Evolutionary conservation across 2,329 filamentous ascomycete species (phyloP).

Genomic region (Epicoccum nigrum): DNA sequence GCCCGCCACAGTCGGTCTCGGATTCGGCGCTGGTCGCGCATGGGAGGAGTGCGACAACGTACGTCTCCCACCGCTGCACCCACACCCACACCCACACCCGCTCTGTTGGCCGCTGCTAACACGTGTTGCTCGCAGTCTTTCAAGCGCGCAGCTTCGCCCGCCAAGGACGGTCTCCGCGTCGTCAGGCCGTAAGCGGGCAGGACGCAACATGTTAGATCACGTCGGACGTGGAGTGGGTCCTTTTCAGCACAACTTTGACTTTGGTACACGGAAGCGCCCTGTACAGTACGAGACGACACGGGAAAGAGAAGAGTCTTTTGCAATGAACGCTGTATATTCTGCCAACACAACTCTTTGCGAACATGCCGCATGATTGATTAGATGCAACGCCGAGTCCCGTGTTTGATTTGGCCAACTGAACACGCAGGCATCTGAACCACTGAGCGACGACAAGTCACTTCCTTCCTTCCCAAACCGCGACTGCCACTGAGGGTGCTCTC

Average conservation of each 20-base stretch:
- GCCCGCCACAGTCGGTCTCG: conserved; percentile 93
- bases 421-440: too few relatives aligned
- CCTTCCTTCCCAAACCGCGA: too few relatives aligned
- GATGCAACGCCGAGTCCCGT: too few relatives aligned
- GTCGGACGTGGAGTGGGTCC: conserved; percentile 5
- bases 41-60: conserved; percentile 96
- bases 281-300: conserved; percentile 47
- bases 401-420: too few relatives aligned
- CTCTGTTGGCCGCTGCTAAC: not conserved
- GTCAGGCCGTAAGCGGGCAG: conserved; percentile 50
- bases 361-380: too few relatives aligned
- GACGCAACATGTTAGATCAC: not conserved
- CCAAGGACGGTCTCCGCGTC: conserved; percentile 56
- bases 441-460: too few relatives aligned
- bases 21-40: conserved; percentile 93
- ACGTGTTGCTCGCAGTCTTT: conserved; percentile 54
- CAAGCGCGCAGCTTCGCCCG: conserved; percentile 56
- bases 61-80: conserved; percentile 27
- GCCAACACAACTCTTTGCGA: too few relatives aligned
- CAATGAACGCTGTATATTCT: conserved; percentile 41
- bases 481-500: too few relatives aligned
- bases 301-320: conserved; percentile 35
- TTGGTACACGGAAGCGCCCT: conserved; percentile 33
- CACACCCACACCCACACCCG: not conserved
- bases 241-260: conserved; percentile 26